These are phyloP conservation scores for Curvularia sp. DNA, from an alignment of 2,329 filamentous ascomycete species.

Conservation along the genomic window DNA sequence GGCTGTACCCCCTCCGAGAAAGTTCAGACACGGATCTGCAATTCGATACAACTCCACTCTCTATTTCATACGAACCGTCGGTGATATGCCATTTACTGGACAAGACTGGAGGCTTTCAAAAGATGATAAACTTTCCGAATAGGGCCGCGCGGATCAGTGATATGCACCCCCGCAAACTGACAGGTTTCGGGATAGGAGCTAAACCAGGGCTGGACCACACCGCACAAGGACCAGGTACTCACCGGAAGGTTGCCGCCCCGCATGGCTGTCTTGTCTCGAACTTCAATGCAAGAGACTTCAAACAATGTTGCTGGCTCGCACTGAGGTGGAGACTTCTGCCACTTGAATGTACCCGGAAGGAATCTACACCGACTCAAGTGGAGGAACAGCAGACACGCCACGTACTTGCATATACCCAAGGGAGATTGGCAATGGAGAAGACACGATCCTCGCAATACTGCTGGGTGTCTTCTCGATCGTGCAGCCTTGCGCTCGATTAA, in stretches of 20 bases:
- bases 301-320: not conserved
- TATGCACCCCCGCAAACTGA: conserved; percentile 5
- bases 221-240: not conserved
- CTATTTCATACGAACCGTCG: not conserved
- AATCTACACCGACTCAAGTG: not conserved
- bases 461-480: conserved; percentile 3
- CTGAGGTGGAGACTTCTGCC: not conserved
- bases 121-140: conserved; percentile 1
- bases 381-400: not conserved
- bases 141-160: conserved; percentile 11
- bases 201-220: conserved; percentile 2
- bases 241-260: not conserved
- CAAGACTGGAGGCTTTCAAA: not conserved
- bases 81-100: conserved; percentile 2
- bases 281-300: not conserved
- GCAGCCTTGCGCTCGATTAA: not conserved
- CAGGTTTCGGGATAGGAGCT: conserved; percentile 1
- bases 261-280: not conserved
- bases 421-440: not conserved
- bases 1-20: not conserved
- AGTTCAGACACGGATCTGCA: not conserved
- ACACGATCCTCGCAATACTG: not conserved
- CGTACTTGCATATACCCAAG: not conserved
- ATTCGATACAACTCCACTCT: not conserved
- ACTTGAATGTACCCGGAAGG: not conserved